A percentile compares a stretch with the other conserved stretches of the same genome.
Conservation (phyloP, 2,329 filamentous ascomycete genomes). For the Cladophialophora bantiana region DNA sequence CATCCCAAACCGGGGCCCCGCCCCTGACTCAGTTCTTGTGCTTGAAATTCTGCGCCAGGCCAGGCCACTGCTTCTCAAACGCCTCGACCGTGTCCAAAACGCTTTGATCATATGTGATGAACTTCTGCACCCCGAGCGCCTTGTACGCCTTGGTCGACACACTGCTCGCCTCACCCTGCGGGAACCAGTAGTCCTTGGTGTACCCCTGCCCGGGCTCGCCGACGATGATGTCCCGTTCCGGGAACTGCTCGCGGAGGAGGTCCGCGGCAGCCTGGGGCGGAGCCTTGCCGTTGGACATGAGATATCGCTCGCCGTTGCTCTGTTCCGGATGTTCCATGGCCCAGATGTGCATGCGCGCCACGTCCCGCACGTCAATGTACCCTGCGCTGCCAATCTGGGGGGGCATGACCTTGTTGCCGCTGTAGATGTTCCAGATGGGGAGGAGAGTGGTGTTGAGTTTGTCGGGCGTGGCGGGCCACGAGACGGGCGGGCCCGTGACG, state of each 20-base stretch:
- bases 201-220: conserved; percentile 37
- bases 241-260: conserved; percentile 32
- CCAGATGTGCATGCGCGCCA: conserved; percentile 39
- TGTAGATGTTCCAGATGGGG: conserved; percentile 40
- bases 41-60: conserved; percentile 30
- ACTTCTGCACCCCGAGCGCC: conserved; percentile 36
- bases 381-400: conserved; percentile 38
- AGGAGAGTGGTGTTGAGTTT: conserved; percentile 39
- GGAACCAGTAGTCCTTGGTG: conserved; percentile 31
- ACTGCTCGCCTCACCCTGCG: conserved; percentile 26
- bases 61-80: conserved; percentile 39
- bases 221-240: conserved; percentile 35
- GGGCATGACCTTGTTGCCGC: conserved; percentile 31
- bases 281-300: conserved; percentile 37
- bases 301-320: conserved; percentile 37
- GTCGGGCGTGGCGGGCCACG: conserved; percentile 32
- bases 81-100: conserved; percentile 38
- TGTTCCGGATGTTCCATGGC: conserved; percentile 36
- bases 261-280: conserved; percentile 41
- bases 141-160: conserved; percentile 35
- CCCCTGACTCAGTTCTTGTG: conserved; percentile 11
- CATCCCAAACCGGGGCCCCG: too few relatives aligned
- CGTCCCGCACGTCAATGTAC: conserved; percentile 42
- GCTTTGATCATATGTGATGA: conserved; percentile 36
- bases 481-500: conserved; percentile 40